Base-by-base conservation (phyloP, 2,329 filamentous ascomycete genomes). In the Exserohilum turcica region DNA sequence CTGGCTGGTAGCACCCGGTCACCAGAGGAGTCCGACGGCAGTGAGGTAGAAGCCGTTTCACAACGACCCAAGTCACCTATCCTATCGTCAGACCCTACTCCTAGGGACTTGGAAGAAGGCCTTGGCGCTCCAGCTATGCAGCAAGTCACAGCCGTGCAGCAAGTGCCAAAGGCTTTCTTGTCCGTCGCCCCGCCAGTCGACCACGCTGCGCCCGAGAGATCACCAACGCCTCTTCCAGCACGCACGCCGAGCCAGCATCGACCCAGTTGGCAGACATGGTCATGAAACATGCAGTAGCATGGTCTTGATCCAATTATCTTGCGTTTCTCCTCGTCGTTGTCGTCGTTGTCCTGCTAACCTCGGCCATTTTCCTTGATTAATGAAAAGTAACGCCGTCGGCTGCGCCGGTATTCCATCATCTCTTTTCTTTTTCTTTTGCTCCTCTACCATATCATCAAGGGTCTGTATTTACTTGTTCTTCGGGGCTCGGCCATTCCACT, bases 1-100 rank as follows among this genome's bases (percentile, higher is more conserved):
- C 40, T 31, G 10, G 18, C 48, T 7, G 57, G 52, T 3, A 64
- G 50, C 29, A 33, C 51, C 10, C 29, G 54, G n/a, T 58, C 56
- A 12, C 43, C 33, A 6, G 40, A 42, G 2, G 28, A 35, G 13
- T 29, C 42, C 3, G 56, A 61, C 3, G 58, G 51, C 1, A 37
- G 35, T 7, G 56, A 63, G 3, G 12, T 59, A 1, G 52, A 57
- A 19, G 66, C 61, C 3, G 51, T 67, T 15, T 66, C 66, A 6
- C 52, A 53, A 6, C 47, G 68, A 29, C 61, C 51, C 5, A 51
- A n/a, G 18, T 60, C 56, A 8, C 48, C 42, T 35, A n/a, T 19
- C 3, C 39, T 43, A 3, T 16, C 45, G 10, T 31, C 12, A 16
- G 21, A 15, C 1, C 38, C 13, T 2, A 33, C 16, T 13, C 12